These are phyloP conservation scores for Plenodomus tracheiphilus DNA, from an alignment of 2,329 filamentous ascomycete species.

Conservation along the genomic window DNA sequence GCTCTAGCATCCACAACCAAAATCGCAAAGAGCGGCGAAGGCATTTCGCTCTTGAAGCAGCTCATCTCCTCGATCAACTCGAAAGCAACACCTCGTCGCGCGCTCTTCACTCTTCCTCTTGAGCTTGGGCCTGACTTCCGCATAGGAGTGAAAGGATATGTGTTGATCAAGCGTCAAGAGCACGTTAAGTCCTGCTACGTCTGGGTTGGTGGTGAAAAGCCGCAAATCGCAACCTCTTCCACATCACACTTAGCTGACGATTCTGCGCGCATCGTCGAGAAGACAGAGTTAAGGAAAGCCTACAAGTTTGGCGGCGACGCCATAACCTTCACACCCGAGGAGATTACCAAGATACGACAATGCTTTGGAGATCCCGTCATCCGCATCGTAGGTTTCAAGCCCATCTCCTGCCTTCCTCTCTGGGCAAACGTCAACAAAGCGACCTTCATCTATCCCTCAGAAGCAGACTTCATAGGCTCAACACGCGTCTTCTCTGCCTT, in stretches of 20 bases:
- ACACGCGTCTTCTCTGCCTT: slow-evolving; percentile 90
- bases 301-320: slow-evolving; percentile 96
- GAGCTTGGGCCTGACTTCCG: slow-evolving; percentile 82
- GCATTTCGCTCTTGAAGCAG: slow-evolving; percentile 76
- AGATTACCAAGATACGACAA: slow-evolving; percentile 74
- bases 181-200: slow-evolving; percentile 84
- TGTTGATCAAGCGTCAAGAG: slow-evolving; percentile 81
- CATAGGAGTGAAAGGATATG: slow-evolving; percentile 93
- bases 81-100: slow-evolving; percentile 80
- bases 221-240: slow-evolving; percentile 75
- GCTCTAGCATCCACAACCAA: slow-evolving; percentile 59
- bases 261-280: slow-evolving; percentile 74
- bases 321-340: slow-evolving; percentile 81
- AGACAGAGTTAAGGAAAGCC: slow-evolving; percentile 81
- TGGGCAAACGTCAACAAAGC: slow-evolving; percentile 89
- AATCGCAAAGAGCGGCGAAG: slow-evolving; percentile 70
- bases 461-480: slow-evolving; percentile 86
- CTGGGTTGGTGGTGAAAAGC: slow-evolving; percentile 82
- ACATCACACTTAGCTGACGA: slow-evolving; percentile 79
- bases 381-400: slow-evolving; percentile 92
- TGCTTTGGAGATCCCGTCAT: slow-evolving; percentile 79
- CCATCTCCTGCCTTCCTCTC: slow-evolving; percentile 69
- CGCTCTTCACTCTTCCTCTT: slow-evolving; percentile 84
- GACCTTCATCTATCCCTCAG: slow-evolving; percentile 91
- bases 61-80: slow-evolving; percentile 88